phyloP scores from a whole-genome alignment of 1,284 basidiomycete genomes.

The Termitomyces sp. region DNA sequence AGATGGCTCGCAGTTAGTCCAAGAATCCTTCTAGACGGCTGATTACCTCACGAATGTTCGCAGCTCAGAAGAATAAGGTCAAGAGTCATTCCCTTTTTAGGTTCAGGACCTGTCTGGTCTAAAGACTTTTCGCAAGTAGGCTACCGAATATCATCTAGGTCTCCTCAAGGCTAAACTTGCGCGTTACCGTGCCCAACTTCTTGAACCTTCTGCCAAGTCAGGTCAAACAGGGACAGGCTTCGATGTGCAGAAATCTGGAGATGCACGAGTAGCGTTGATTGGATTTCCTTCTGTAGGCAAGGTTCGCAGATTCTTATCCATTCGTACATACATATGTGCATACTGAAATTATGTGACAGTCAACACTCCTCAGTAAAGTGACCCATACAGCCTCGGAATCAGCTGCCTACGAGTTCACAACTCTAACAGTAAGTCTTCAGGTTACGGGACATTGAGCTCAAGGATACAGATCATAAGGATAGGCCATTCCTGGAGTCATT shows the following conservation, averaged over 20 bases:
- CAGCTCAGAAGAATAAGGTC: constrained; percentile 91
- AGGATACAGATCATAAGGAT: neutral
- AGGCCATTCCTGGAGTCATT: constrained; percentile 93
- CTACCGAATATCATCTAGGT: constrained; percentile 88
- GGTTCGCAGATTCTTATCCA: constrained; percentile 30
- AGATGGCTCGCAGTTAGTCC: constrained; percentile 87
- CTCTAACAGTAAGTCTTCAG: constrained; percentile 60
- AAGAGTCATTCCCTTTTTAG: neutral
- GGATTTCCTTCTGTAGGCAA: constrained; percentile 95
- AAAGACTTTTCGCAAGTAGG: constrained; percentile 43
- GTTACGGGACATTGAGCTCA: neutral
- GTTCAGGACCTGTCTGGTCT: constrained; percentile 9
- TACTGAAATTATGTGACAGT: constrained; percentile 39
- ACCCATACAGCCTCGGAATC: constrained; percentile 88
- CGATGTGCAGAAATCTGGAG: constrained; percentile 92
- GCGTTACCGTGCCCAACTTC: constrained; percentile 84
- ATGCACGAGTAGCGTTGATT: constrained; percentile 90
- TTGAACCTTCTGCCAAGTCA: constrained; percentile 82
- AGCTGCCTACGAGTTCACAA: constrained; percentile 96
- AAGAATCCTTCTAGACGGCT: neutral
- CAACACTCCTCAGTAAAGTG: constrained; percentile 86
- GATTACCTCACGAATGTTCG: constrained; percentile 13
- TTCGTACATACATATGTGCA: neutral
- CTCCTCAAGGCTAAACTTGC: constrained; percentile 89
- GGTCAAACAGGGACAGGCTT: constrained; percentile 84